Conservation (phyloP, 2,329 filamentous ascomycete species). For the Sordariomycetes sp. region DNA sequence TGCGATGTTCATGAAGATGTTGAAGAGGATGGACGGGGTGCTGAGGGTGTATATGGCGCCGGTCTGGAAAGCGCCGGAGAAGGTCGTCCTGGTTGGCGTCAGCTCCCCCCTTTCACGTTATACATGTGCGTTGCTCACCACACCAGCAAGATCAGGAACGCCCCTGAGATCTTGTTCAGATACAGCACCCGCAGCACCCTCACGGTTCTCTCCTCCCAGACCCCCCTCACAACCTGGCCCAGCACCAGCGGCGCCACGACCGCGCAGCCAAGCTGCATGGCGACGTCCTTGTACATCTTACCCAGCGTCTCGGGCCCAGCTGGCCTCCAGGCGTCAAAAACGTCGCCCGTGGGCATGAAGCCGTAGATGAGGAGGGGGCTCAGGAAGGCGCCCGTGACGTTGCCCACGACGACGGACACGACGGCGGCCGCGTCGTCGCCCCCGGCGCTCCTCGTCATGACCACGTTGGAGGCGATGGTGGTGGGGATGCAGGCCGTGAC, state of each 20-base stretch:
- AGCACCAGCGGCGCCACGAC: conserved; percentile 55
- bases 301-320: conserved; percentile 42
- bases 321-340: conserved; percentile 46
- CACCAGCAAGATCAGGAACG: conserved; percentile 37
- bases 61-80: conserved; percentile 56
- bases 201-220: conserved; percentile 39
- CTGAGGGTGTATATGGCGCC: conserved; percentile 50
- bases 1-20: conserved; percentile 58
- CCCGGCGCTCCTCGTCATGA: conserved; percentile 55
- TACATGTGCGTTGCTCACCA: conserved; percentile 26
- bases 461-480: conserved; percentile 64
- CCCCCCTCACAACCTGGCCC: conserved; percentile 50
- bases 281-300: conserved; percentile 56
- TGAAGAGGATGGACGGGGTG: conserved; percentile 53
- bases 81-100: conserved; percentile 50
- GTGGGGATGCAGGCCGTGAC: conserved; percentile 61
- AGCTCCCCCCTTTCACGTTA: conserved; percentile 16
- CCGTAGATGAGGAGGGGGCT: conserved; percentile 55
- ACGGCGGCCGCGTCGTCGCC: conserved; percentile 58
- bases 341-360: conserved; percentile 43
- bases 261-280: conserved; percentile 59
- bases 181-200: conserved; percentile 44
- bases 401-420: conserved; percentile 62
- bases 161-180: conserved; percentile 36
- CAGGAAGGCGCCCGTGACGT: conserved; percentile 59